These are phyloP conservation scores for Cercospora sp. DNA, from an alignment of 2,329 filamentous ascomycete species.

Conservation along the genomic window DNA sequence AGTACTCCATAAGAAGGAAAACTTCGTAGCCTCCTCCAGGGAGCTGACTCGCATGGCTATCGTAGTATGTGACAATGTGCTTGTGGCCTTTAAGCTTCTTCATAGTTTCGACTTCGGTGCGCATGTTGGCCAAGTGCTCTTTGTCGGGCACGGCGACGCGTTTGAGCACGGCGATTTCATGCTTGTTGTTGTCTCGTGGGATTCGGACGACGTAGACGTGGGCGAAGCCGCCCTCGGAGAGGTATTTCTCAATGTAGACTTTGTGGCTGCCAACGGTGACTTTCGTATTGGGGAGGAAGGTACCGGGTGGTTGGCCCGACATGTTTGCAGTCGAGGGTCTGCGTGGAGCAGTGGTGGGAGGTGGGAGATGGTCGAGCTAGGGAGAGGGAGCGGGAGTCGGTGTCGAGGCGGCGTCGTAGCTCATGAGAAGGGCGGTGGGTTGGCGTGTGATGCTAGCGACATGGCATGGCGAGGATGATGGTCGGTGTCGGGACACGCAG, in stretches of 20 bases:
- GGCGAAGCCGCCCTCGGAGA: slow-evolving; percentile 96
- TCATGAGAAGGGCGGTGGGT: not conserved
- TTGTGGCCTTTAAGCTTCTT: slow-evolving; percentile 97
- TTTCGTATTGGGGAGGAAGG: slow-evolving; percentile 90
- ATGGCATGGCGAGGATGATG: not conserved
- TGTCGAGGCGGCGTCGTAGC: not conserved
- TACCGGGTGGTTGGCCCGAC: slow-evolving; percentile 57
- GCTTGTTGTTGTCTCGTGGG: slow-evolving; percentile 71
- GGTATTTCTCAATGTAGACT: slow-evolving; percentile 92
- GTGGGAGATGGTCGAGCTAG: not conserved
- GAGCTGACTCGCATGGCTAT: slow-evolving; percentile 94
- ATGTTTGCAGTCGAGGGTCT: not conserved
- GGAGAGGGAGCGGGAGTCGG: not conserved
- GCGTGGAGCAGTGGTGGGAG: not conserved
- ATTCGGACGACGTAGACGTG: slow-evolving; percentile 96
- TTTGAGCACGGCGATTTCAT: slow-evolving; percentile 84
- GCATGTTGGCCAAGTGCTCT: slow-evolving; percentile 90
- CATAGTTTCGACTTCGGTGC: slow-evolving; percentile 99
- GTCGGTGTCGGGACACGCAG: not conserved
- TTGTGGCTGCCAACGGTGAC: slow-evolving; percentile 92
- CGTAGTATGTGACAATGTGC: slow-evolving; percentile 96
- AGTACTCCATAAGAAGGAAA: slow-evolving; percentile 97
- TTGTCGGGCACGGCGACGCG: slow-evolving; percentile 96
- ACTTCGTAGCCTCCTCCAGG: slow-evolving; percentile 94
- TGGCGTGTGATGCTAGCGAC: slow-evolving; percentile 2